Evolutionary conservation across 2,329 filamentous ascomycete species (phyloP).

Genomic region (Raffaelea albimanens): DNA sequence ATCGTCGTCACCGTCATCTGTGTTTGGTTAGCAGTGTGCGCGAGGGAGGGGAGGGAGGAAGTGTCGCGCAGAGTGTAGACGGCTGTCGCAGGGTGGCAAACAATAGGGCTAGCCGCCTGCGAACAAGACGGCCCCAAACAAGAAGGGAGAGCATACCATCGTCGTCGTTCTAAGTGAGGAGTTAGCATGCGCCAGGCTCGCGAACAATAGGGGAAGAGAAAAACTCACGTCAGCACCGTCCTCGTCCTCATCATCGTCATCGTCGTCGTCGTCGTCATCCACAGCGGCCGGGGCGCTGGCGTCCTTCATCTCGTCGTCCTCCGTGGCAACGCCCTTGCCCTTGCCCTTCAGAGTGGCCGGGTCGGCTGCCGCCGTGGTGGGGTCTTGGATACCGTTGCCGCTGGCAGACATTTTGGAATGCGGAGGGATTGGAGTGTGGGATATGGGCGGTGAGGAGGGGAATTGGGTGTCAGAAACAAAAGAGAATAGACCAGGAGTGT

Average conservation of each 20-base stretch:
- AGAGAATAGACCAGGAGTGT: background rate
- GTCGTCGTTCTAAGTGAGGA: conserved; percentile 1
- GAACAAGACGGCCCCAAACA: too few relatives aligned
- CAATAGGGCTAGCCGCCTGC: too few relatives aligned
- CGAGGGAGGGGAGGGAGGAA: too few relatives aligned
- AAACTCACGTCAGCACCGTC: conserved; percentile 31
- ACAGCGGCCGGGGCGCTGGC: conserved; percentile 70
- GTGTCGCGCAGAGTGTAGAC: too few relatives aligned
- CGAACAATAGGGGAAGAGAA: background rate
- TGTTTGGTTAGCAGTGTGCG: background rate
- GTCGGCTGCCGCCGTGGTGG: conserved; percentile 24
- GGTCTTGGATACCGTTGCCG: conserved; percentile 38
- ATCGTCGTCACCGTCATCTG: conserved; percentile 66
- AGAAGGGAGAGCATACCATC: background rate
- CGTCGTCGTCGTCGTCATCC: conserved; percentile 57
- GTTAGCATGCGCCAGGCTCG: background rate
- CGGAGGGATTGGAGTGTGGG: background rate
- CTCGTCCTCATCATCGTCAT: conserved; percentile 65
- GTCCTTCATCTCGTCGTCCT: conserved; percentile 44
- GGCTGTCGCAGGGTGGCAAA: too few relatives aligned
- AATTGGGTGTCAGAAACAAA: background rate
- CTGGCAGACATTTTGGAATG: conserved; percentile 32
- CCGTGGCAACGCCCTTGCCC: conserved; percentile 61
- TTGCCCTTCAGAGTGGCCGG: conserved; percentile 51
- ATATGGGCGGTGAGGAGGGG: background rate